A percentile compares a stretch with the other conserved stretches of the same genome.
These are phyloP conservation scores for Saccharomyces hybrid DNA, from an alignment of 1,139 yeast genomes.

Conservation along the genomic window DNA sequence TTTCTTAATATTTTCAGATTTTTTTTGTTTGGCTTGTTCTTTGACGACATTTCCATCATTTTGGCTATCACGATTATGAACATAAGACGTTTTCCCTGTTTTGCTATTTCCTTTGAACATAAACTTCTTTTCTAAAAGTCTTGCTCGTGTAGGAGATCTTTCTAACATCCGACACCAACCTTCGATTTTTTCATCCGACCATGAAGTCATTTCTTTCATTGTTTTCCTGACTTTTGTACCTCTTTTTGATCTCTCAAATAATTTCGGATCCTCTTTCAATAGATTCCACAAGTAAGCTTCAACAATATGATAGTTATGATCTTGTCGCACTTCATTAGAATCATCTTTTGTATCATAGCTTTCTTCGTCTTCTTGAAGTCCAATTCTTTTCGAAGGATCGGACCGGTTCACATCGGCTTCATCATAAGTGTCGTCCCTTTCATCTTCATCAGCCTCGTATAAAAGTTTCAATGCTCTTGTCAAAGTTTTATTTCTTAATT, in stretches of 20 bases:
- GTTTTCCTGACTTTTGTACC: constrained; percentile 46
- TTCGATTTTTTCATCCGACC: constrained; percentile 90
- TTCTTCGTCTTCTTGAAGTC: constrained; percentile 7
- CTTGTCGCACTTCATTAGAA: constrained; percentile 16
- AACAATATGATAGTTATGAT: constrained; percentile 28
- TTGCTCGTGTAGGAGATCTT: constrained; percentile 54
- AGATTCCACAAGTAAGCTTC: constrained; percentile 54
- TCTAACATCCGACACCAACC: constrained; percentile 83
- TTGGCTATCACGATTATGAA: constrained; percentile 14
- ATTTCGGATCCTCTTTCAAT: constrained; percentile 45
- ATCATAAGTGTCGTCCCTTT: constrained; percentile 68
- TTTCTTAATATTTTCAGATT: constrained; percentile 5
- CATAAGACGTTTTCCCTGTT: constrained; percentile 26
- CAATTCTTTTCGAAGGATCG: constrained; percentile 8
- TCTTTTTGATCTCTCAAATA: constrained; percentile 47
- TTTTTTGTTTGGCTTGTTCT: constrained; percentile 4
- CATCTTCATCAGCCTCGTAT: constrained; percentile 63
- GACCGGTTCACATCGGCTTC: constrained; percentile 48
- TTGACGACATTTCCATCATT: not conserved
- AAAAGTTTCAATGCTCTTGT: constrained; percentile 57
- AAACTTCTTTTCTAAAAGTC: constrained; percentile 54
- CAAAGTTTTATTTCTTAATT: constrained; percentile 49
- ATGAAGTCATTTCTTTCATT: constrained; percentile 46
- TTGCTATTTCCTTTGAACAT: constrained; percentile 40
- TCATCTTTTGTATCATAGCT: constrained; percentile 8